Conservation (phyloP, 2,329 filamentous ascomycete species). For the Pezizomycotina sp. region DNA sequence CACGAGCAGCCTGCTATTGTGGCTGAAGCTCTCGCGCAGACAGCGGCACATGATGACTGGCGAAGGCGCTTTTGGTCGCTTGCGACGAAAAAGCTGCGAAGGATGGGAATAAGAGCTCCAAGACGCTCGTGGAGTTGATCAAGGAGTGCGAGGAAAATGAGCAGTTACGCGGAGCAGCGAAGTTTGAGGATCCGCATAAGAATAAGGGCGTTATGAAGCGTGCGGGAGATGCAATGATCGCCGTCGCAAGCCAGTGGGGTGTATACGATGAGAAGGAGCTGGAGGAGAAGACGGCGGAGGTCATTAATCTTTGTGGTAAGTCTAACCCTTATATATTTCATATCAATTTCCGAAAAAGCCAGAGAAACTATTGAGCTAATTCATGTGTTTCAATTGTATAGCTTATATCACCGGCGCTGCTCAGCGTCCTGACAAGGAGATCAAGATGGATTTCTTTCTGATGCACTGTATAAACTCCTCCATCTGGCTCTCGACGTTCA, state of each 20-base stretch:
- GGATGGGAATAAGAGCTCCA: conserved; percentile 22
- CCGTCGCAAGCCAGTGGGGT: conserved; percentile 41
- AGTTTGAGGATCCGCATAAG: conserved; percentile 42
- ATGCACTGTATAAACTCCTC: conserved; percentile 64
- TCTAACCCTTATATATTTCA: conserved; percentile 10
- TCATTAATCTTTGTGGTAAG: conserved; percentile 48
- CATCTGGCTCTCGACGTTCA: conserved; percentile 55
- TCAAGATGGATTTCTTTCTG: conserved; percentile 68
- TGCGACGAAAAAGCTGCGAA: conserved; percentile 36
- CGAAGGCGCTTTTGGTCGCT: conserved; percentile 38
- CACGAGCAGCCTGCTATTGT: conserved; percentile 68
- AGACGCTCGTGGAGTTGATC: conserved; percentile 42
- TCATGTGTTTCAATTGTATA: too few species aligned
- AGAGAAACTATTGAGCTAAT: conserved; percentile 25
- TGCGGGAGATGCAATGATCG: conserved; percentile 46
- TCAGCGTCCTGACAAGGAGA: conserved; percentile 44
- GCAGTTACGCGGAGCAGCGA: conserved; percentile 39
- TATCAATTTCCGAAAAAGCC: conserved; percentile 30
- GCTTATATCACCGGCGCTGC: conserved; percentile 45
- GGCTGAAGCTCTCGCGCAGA: conserved; percentile 62
- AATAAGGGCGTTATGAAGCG: conserved; percentile 50
- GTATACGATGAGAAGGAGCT: conserved; percentile 31
- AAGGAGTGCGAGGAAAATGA: conserved; percentile 41
- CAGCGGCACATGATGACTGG: conserved; percentile 49
- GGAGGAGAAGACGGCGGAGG: conserved; percentile 42